These are phyloP conservation scores for Dimargaris verticillata DNA, from an alignment of 192 early-diverging fungal genomes.

Conservation along the genomic window DNA sequence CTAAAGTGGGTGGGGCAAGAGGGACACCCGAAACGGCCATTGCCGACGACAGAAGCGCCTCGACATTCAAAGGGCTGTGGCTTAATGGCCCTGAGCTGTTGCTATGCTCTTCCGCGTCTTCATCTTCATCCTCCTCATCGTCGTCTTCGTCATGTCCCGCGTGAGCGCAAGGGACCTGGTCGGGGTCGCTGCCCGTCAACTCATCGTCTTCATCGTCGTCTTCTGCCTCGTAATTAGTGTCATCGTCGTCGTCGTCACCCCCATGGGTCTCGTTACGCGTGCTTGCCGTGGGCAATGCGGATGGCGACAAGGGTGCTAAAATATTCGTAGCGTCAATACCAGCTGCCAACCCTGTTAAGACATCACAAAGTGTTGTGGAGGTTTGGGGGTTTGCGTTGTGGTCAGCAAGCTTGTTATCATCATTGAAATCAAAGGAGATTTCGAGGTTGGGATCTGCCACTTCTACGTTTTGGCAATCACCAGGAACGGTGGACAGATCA, in stretches of 20 bases:
- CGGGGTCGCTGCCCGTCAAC: not conserved
- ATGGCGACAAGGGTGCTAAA: not conserved
- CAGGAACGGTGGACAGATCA: no score
- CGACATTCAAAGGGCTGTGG: not conserved
- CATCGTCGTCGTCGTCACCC: not conserved
- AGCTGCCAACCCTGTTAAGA: not conserved
- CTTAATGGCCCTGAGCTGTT: not conserved
- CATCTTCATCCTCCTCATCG: not conserved
- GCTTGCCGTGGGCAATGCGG: no score
- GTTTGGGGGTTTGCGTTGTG: not conserved
- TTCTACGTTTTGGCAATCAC: no score
- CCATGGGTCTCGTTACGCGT: not conserved
- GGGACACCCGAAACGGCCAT: not conserved
- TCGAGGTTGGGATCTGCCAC: not conserved
- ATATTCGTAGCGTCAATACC: not conserved
- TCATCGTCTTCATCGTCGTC: slow-evolving; percentile 4
- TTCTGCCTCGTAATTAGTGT: not conserved
- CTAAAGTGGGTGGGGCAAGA: not conserved
- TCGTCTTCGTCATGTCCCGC: not conserved
- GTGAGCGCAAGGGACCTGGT: not conserved
- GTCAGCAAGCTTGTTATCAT: not conserved
- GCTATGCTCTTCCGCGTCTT: not conserved
- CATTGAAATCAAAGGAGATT: not conserved
- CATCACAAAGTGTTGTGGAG: not conserved
- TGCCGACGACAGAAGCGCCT: not conserved